These are phyloP conservation scores for Saccharomycopsis sp. DNA, from an alignment of 805 yeast species.

Conservation along the genomic window DNA sequence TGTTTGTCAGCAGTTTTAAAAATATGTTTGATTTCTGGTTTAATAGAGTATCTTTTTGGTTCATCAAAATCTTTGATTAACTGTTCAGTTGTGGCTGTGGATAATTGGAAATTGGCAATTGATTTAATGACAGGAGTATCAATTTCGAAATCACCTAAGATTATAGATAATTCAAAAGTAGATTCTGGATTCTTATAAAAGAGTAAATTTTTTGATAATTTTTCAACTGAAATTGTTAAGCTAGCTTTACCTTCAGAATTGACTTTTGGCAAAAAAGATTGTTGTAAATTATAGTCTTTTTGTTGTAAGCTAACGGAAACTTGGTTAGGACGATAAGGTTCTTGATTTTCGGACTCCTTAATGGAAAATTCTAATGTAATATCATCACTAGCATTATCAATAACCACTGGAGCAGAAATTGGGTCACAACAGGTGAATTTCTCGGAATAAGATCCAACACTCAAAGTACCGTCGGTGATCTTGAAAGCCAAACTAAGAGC, in stretches of 20 bases:
- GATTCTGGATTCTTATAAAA: not conserved
- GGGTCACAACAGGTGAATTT: constrained; percentile 17
- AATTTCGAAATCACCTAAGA: constrained; percentile 9
- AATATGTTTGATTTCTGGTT: constrained; percentile 16
- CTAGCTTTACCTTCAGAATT: not conserved
- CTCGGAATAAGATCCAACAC: not conserved
- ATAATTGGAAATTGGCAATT: constrained; percentile 3
- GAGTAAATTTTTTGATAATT: constrained; percentile 7
- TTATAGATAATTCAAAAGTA: constrained; percentile 3
- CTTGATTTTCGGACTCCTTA: constrained; percentile 7
- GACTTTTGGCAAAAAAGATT: constrained; percentile 11
- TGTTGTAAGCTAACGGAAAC: constrained; percentile 10
- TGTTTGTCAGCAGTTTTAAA: constrained; percentile 16
- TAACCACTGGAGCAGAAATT: not conserved
- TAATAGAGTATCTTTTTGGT: constrained; percentile 8
- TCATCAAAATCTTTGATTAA: constrained; percentile 1
- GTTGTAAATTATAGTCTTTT: constrained; percentile 3
- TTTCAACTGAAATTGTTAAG: constrained; percentile 4
- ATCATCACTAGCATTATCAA: constrained; percentile 4
- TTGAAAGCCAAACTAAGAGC: constrained; percentile 1
- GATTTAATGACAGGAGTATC: constrained; percentile 1
- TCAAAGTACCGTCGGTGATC: constrained; percentile 5
- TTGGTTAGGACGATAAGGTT: constrained; percentile 13
- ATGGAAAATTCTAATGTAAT: constrained; percentile 11
- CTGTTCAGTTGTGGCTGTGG: not conserved